Evolutionary conservation across 768 basidiomycete species (phyloP), one percentile per base, ranked within the genome.

Genomic region (Boletus vinaceobasis): DNA sequence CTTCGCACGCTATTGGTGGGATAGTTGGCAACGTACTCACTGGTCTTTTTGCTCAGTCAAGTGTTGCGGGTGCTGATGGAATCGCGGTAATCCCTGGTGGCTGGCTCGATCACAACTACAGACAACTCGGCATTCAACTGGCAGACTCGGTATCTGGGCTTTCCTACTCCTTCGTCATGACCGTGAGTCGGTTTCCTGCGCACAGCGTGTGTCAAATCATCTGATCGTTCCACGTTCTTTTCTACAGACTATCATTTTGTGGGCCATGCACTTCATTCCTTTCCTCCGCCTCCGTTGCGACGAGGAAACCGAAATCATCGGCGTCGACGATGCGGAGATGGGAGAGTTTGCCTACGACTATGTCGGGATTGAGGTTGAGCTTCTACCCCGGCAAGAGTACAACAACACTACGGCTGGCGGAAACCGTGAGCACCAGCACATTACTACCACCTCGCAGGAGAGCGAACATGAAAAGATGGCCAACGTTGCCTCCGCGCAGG

Each of bases 271-370:
- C 73, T 85, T 73, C 71, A 85, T 92, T 63, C 93, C 93, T 7
- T 88, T 86, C 50, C 77, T 91, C 50, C 77, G 85, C 38, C 79
- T 98, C 59, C 87, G 91, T 51, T 77, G 77, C 31, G 67, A 71
- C 13, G 84, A 86, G 58, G 83, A 86, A 58, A 77, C 77, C 8
- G 88, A 90, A 72, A 82, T 87, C 38, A 74, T 96, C 44, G 94
- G 95, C 53, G 85, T 96, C 61, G 95, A 98, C 72, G 89, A 93
- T 64, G 79, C 84, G 1, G 88, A 94, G 75, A 86, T 93, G 80
- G 93, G 92, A 59, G 93, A 95, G 73, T 93, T 84, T 58, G 87
- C 89, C 2, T 92, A 91, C 63, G 90, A 93, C 71, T 93, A 90
- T 58, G 90, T 93, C 32, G 88, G 86, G 11, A 68, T 90, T 47